These are phyloP conservation scores for Fennellomyces sp. DNA, from an alignment of 371 early-diverging fungal species.

Conservation along the genomic window DNA sequence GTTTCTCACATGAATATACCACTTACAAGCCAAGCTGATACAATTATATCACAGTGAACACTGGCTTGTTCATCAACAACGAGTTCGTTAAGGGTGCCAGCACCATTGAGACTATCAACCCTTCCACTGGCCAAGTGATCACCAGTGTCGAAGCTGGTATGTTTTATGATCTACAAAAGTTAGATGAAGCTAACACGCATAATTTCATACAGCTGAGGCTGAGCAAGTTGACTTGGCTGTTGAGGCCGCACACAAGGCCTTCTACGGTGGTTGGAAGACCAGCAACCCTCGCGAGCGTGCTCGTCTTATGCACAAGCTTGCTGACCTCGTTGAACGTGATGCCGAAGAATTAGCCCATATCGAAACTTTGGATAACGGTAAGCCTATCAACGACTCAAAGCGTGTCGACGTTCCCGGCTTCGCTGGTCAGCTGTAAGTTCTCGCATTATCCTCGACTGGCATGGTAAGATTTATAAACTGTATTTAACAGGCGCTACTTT, in stretches of 20 bases:
- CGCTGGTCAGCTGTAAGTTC: conserved; percentile 38
- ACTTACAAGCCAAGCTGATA: too few species aligned
- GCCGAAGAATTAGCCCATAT: conserved; percentile 48
- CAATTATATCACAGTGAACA: conserved; percentile 35
- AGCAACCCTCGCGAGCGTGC: conserved; percentile 32
- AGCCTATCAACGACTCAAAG: conserved; percentile 43
- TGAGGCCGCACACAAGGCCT: conserved; percentile 51
- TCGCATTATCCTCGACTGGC: background rate
- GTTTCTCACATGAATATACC: background rate
- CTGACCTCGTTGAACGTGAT: conserved; percentile 46
- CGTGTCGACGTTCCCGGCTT: conserved; percentile 62
- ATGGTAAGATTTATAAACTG: background rate
- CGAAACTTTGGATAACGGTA: conserved; percentile 53
- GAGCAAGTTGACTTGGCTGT: conserved; percentile 55
- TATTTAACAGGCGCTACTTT: conserved; percentile 60
- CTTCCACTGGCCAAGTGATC: conserved; percentile 43
- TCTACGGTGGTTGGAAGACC: conserved; percentile 41
- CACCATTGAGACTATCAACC: conserved; percentile 52
- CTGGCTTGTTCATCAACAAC: conserved; percentile 61
- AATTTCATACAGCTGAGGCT: conserved; percentile 32
- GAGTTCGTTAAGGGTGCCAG: conserved; percentile 46
- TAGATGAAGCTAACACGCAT: background rate
- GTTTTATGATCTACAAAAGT: background rate
- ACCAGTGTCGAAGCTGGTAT: conserved; percentile 47
- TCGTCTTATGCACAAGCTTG: conserved; percentile 50